phyloP scores from a whole-genome alignment of 2,329 filamentous ascomycete species.

The Phialophora chinensis region DNA sequence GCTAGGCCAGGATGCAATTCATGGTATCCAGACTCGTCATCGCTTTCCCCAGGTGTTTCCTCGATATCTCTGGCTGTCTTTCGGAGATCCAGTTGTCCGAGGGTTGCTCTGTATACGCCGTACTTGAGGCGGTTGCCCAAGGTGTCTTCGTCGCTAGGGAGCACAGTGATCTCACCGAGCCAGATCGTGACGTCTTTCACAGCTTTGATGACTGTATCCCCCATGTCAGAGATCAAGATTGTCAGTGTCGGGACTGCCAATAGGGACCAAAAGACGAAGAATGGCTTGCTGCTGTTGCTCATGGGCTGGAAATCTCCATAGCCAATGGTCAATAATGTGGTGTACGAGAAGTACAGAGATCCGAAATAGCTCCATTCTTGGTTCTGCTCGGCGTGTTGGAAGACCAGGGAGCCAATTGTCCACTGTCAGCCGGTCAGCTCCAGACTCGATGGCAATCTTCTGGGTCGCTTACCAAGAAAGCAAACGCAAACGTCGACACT shows the following conservation, averaged over 20 bases:
- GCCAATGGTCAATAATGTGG: conserved; percentile 60
- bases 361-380: conserved; percentile 60
- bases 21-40: conserved; percentile 24
- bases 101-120: conserved; percentile 38
- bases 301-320: conserved; percentile 58
- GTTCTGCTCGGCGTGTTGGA: conserved; percentile 54
- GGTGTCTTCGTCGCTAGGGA: conserved; percentile 57
- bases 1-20: conserved; percentile 39
- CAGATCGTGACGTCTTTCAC: conserved; percentile 63
- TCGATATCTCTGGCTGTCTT: conserved; percentile 22
- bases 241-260: conserved; percentile 62
- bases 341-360: conserved; percentile 61
- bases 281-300: conserved; percentile 59
- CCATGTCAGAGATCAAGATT: conserved; percentile 61
- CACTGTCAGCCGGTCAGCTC: conserved; percentile 45
- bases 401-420: conserved; percentile 58
- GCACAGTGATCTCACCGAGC: conserved; percentile 60
- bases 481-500: conserved; percentile 45
- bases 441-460: background rate
- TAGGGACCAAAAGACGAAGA: conserved; percentile 64
- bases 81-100: conserved; percentile 28
- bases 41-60: conserved; percentile 6
- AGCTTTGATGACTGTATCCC: conserved; percentile 59
- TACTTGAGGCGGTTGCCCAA: conserved; percentile 41
- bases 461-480: conserved; percentile 41